Evolutionary conservation across 345 rosid species (phyloP), one percentile per base, ranked within the genome.

Genomic region (Citrus reticulata): DNA sequence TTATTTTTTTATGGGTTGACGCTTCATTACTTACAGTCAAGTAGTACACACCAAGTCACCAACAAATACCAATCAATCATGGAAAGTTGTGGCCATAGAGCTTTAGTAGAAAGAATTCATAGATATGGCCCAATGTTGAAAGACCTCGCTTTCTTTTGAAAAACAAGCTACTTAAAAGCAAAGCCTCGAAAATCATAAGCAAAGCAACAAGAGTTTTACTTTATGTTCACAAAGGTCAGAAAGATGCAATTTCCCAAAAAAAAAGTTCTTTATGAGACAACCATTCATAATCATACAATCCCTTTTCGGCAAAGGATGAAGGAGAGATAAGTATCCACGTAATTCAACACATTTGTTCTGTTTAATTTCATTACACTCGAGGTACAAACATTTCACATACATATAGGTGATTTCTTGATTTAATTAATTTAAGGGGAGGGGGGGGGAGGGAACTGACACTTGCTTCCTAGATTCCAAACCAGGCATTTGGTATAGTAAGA

Each of bases 171-270:
- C 29, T 66, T 64, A 84, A 78, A 81, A 30, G 34, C 11, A 60
- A 76, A 60, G 24, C 40, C 78, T 63, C 22, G 68, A 75, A 46
- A 76, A 76, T 68, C 84, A 81, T 55, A 79, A 82, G 82, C 83
- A 80, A 79, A 29, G 62, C 73, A 77, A 51, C 70, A 81, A 84
- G 82, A 69, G 67, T 78, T 77, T 68, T 72, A 57, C 82, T 88
- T 76, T 81, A 77, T 54, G 63, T 80, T 80, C 77, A 70, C 35
- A 74, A 88, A 85, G 83, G 91, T 89, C 91, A 87, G 87, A 85
- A 89, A 79, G 90, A 64, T 85, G 68, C 88, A 81, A 85, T 87
- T 84, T 82, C 87, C 90, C 78, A 78, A 79, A 89, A 87, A 82
- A 82, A 34, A 3, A 10, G 30, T 62, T 71, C 84, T 81, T 86